Percentiles rank a stretch among this genome's conserved stretches.
Evolutionary conservation across 306 rosid genomes (phyloP).

Genomic region (Quercus berberidifolia): DNA sequence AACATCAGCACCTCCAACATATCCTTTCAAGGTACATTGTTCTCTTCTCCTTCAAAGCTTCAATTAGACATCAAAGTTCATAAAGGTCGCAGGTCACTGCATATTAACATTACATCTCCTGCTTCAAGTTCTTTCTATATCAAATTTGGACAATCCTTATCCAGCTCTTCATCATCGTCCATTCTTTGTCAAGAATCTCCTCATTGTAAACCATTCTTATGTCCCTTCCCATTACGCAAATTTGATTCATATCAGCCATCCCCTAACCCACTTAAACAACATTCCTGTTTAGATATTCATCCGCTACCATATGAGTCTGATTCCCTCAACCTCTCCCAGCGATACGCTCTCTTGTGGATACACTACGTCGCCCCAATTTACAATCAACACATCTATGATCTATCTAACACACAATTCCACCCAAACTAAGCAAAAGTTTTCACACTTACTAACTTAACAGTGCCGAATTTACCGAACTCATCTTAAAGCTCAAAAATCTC

Average conservation of each 20-base stretch:
- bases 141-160: neutral
- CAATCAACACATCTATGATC: neutral
- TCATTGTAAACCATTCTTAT: neutral
- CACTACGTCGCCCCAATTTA: neutral
- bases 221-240: neutral
- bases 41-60: neutral
- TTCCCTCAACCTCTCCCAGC: neutral
- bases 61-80: neutral
- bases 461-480: neutral
- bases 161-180: neutral
- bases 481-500: neutral
- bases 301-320: neutral
- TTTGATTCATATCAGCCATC: neutral
- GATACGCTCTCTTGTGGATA: neutral
- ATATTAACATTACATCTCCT: neutral
- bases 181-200: neutral
- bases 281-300: neutral
- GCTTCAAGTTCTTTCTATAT: neutral
- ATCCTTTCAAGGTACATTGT: neutral
- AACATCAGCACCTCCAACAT: neutral
- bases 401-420: neutral
- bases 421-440: neutral
- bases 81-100: neutral
- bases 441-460: neutral
- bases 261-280: neutral